Percentiles rank a stretch among this genome's conserved stretches.
These are phyloP conservation scores for Tylopilus vinaceipallidus DNA, from an alignment of 768 basidiomycete species.

Conservation along the genomic window DNA sequence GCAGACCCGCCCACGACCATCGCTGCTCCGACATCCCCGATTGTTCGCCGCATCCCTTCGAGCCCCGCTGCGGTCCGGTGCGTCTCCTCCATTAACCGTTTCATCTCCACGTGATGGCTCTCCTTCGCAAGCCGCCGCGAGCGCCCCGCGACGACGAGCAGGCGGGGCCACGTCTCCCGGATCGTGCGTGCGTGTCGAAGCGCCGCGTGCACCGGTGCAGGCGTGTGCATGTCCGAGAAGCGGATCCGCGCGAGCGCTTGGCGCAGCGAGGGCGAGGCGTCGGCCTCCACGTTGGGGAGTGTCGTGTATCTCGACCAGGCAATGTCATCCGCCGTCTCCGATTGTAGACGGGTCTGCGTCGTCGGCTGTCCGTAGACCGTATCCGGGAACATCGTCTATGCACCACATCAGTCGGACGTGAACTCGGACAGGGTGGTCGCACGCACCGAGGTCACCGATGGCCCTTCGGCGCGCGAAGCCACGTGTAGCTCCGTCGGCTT, in stretches of 20 bases:
- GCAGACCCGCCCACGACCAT: conserved; percentile 63
- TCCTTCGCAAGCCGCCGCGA: conserved; percentile 72
- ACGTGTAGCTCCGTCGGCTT: neutral
- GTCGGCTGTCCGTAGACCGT: conserved; percentile 66
- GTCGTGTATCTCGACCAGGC: conserved; percentile 64
- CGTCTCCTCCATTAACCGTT: conserved; percentile 55
- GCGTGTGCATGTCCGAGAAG: conserved; percentile 57
- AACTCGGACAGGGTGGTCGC: no score
- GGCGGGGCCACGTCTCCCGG: conserved; percentile 32
- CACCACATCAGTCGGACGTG: neutral
- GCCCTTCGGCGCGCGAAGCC: neutral
- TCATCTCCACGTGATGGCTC: conserved; percentile 70
- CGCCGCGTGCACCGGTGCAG: conserved; percentile 59
- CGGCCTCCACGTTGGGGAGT: conserved; percentile 9
- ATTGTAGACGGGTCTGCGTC: conserved; percentile 67
- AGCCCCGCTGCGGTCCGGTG: conserved; percentile 1
- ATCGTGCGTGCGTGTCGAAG: conserved; percentile 39
- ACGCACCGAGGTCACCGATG: conserved; percentile 10
- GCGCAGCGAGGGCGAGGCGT: conserved; percentile 14
- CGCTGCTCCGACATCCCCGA: conserved; percentile 85
- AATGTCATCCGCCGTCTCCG: conserved; percentile 82
- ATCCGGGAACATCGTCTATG: conserved; percentile 48
- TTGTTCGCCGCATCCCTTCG: conserved; percentile 61
- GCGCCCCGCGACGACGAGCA: conserved; percentile 72
- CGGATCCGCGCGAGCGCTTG: conserved; percentile 54